Conservation (phyloP, 2,329 filamentous ascomycete species). For the Sporothrix schenckii region DNA sequence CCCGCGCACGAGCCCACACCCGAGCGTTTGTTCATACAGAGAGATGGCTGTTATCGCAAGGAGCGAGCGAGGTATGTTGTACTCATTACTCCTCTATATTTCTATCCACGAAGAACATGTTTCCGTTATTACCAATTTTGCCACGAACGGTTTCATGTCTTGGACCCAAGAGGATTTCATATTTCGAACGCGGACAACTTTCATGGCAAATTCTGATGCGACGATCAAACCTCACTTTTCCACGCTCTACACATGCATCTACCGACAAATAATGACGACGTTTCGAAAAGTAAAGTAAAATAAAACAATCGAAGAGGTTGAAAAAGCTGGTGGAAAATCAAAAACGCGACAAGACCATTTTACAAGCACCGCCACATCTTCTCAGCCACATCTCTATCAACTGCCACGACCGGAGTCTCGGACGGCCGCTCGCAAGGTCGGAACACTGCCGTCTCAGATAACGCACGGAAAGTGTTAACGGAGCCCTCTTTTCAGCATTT, state of each 20-base stretch:
- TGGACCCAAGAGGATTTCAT: background rate
- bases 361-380: background rate
- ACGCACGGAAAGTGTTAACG: too few relatives aligned
- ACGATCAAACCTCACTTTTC: slow-evolving; percentile 9
- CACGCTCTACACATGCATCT: background rate
- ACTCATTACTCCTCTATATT: background rate
- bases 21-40: background rate
- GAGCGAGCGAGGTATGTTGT: background rate
- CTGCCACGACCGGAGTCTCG: slow-evolving; percentile 15
- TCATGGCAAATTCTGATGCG: background rate
- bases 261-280: background rate
- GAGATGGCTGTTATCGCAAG: background rate
- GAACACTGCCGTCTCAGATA: background rate
- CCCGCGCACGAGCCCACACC: slow-evolving; percentile 3
- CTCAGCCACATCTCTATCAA: background rate
- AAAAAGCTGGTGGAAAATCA: too few relatives aligned
- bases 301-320: background rate
- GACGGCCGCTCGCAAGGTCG: background rate
- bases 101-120: background rate
- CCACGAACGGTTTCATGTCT: background rate
- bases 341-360: too few relatives aligned
- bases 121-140: background rate
- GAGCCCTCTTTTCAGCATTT: background rate
- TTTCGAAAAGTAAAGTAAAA: background rate
- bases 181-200: background rate